Conservation (phyloP, 2,329 filamentous ascomycete species). For the Ophiostoma sp. region DNA sequence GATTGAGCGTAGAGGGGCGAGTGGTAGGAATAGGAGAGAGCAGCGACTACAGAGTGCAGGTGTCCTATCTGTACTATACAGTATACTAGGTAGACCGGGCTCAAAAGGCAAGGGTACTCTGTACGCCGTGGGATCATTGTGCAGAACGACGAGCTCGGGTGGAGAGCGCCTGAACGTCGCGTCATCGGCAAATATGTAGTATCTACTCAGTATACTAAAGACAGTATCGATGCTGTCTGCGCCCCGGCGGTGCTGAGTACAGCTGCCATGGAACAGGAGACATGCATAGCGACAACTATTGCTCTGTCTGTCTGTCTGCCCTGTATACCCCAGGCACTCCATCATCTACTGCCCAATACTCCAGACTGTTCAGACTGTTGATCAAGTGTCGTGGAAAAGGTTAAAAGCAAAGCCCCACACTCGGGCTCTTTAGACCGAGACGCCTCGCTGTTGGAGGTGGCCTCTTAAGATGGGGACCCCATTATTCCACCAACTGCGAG, state of each 20-base stretch:
- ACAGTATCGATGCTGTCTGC: background rate
- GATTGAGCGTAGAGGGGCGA: background rate
- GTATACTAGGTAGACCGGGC: background rate
- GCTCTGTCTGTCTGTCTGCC: background rate
- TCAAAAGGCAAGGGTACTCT: background rate
- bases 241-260: too few relatives aligned
- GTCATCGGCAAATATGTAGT: background rate
- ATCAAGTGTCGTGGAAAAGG: slow-evolving; percentile 8
- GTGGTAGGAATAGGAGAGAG: background rate
- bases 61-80: too few relatives aligned
- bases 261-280: background rate
- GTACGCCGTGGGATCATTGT: background rate
- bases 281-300: background rate
- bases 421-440: slow-evolving; percentile 22
- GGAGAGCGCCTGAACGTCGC: background rate
- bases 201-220: background rate
- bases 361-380: background rate
- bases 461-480: background rate
- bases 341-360: background rate
- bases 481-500: slow-evolving; percentile 24
- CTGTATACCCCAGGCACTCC: background rate
- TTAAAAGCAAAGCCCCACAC: slow-evolving; percentile 14
- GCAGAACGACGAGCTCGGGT: slow-evolving; percentile 9
- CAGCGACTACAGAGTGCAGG: background rate
- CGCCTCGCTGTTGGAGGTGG: background rate